Base-by-base conservation (phyloP, 208 protist species). In the Wallacemonas rigidus region DNA sequence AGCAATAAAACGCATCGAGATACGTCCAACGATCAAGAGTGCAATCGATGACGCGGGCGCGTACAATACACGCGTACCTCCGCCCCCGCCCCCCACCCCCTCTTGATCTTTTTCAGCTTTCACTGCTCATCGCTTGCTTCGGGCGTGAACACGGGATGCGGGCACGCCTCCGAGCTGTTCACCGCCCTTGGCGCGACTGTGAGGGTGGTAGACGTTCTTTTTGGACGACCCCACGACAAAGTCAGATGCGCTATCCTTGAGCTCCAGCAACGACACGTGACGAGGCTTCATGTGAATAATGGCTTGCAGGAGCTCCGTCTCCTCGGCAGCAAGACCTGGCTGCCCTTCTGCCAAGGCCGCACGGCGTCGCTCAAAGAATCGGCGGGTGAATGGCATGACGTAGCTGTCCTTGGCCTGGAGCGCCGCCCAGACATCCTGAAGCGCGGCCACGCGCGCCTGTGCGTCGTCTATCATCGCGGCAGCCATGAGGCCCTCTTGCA, bases 191-290 rank as follows among this genome's bases (percentile, higher is more conserved):
- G 14, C 9, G 45, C 56, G 45, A 26, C 47, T 26, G 11, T 40
- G 26, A 15, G 45, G 48, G 57, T 81, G 57, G 70, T 90, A 96
- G 3, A 86, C 80, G 75, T 97, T 95, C 82, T 94, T 92, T 17
- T 83, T 88, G 4, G 79, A 78, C 36, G 75, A 80, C 2, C 92
- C 92, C 40, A 93, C 81, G 41, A 91, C 86, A 57, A 94, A 95
- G 79, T 97, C 92, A 8, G 88, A 79, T 0, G 85, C 80, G 64
- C 89, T 94, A 75, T 97, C 92, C 80, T 95, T 94, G 79, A 93
- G 81, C 63, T 94, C 92, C 47, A 95, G 73, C 75, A 95, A 68
- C 43, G 92, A 93, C 26, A 93, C 64, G 58, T 85, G 83, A 9
- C 87, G 75, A 7, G 91, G 91, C 67, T 82, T 74, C 87, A 92